These are phyloP conservation scores for Exophiala sideris DNA, from an alignment of 2,329 filamentous ascomycete genomes.

Conservation along the genomic window DNA sequence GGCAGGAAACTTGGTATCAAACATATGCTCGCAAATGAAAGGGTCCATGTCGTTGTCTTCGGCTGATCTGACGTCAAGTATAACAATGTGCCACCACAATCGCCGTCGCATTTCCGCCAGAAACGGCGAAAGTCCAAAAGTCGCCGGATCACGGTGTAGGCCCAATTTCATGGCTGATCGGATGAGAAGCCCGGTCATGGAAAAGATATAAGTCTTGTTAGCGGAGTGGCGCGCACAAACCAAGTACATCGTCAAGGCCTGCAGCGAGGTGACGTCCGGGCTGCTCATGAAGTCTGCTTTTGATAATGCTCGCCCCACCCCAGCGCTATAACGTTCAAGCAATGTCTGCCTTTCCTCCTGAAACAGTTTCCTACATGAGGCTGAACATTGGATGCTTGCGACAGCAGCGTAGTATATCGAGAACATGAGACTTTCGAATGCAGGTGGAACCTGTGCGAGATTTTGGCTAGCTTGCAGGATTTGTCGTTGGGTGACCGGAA, in stretches of 20 bases:
- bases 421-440: conserved; percentile 55
- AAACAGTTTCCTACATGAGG: conserved; percentile 35
- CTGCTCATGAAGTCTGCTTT: conserved; percentile 60
- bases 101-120: conserved; percentile 36
- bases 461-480: conserved; percentile 49
- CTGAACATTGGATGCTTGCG: conserved; percentile 49
- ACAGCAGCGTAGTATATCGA: conserved; percentile 58
- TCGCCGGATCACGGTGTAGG: conserved; percentile 25
- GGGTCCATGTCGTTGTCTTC: conserved; percentile 63
- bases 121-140: conserved; percentile 43
- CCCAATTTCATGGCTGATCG: conserved; percentile 37
- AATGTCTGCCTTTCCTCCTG: conserved; percentile 50
- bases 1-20: conserved; percentile 53
- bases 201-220: conserved; percentile 41
- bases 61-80: conserved; percentile 58
- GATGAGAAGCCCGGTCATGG: conserved; percentile 39
- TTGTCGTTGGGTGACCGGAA: conserved; percentile 50
- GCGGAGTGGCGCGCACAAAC: conserved; percentile 46
- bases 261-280: conserved; percentile 58
- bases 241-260: conserved; percentile 61
- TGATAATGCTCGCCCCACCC: conserved; percentile 59
- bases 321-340: conserved; percentile 57
- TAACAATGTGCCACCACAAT: conserved; percentile 36
- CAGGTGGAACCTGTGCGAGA: conserved; percentile 46
- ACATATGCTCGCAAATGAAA: conserved; percentile 54